Conservation (phyloP, 208 protist genomes). For the Crithidia thermophila region DNA sequence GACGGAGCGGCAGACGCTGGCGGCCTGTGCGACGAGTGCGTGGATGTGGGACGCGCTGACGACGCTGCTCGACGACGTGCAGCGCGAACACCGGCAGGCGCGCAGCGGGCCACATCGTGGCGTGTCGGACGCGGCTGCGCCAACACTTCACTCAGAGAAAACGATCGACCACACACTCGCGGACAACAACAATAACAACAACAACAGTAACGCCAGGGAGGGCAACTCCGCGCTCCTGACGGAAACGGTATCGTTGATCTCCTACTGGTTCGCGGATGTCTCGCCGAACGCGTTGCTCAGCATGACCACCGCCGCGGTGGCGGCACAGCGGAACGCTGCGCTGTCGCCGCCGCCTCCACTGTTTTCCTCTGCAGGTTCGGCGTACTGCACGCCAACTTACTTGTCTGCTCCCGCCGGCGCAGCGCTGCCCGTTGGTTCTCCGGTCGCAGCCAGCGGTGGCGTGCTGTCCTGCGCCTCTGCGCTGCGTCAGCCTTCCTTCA, state of each 20-base stretch:
- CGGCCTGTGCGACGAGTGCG: slow-evolving; percentile 32
- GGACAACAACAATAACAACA: not conserved
- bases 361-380: too few relatives aligned
- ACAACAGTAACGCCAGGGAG: slow-evolving; percentile 1
- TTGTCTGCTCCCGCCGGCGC: too few relatives aligned
- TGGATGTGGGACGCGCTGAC: slow-evolving; percentile 45
- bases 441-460: too few relatives aligned
- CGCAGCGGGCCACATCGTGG: not conserved
- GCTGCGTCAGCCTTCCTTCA: slow-evolving; percentile 12
- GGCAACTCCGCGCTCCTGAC: slow-evolving; percentile 9
- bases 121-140: not conserved
- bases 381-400: too few relatives aligned
- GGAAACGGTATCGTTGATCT: slow-evolving; percentile 12
- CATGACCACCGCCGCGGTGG: not conserved
- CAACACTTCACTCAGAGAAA: too few relatives aligned
- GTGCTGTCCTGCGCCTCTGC: too few relatives aligned
- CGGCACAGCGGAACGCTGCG: not conserved
- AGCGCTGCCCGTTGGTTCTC: too few relatives aligned
- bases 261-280: slow-evolving; percentile 18
- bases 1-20: slow-evolving; percentile 48
- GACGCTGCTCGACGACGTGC: slow-evolving; percentile 4
- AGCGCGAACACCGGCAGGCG: not conserved
- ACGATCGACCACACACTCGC: too few relatives aligned
- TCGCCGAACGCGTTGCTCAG: slow-evolving; percentile 18
- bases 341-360: not conserved